phyloP scores from a whole-genome alignment of 2,329 filamentous ascomycete genomes.

The Aspergillus aculeatus region DNA sequence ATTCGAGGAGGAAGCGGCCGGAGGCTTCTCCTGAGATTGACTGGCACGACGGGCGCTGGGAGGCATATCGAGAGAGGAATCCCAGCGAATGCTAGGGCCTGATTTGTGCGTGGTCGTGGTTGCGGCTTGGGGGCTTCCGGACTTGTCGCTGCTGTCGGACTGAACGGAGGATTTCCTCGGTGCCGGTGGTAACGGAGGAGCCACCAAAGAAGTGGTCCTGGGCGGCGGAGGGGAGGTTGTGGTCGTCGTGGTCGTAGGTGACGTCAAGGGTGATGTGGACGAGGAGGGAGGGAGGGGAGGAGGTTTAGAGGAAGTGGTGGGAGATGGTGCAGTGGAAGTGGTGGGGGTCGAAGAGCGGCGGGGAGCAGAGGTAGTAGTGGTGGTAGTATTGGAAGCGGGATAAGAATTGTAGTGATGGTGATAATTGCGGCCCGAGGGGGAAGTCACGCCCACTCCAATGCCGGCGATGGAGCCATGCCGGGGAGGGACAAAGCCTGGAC shows the following conservation, averaged over 20 bases:
- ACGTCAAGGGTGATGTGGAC: slow-evolving; percentile 9
- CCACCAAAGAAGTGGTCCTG: slow-evolving; percentile 2
- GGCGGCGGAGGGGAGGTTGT: slow-evolving; percentile 11
- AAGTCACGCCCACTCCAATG: slow-evolving; percentile 35
- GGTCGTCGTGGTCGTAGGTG: slow-evolving; percentile 11
- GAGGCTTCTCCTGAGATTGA: slow-evolving; percentile 37
- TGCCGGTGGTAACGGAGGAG: slow-evolving; percentile 7
- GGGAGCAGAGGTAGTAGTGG: slow-evolving; percentile 14
- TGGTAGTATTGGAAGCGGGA: slow-evolving; percentile 36
- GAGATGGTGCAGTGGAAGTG: slow-evolving; percentile 9
- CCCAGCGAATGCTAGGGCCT: slow-evolving; percentile 20
- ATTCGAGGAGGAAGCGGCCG: slow-evolving; percentile 10
- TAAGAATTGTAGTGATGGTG: slow-evolving; percentile 27
- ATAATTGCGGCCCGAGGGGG: slow-evolving; percentile 27
- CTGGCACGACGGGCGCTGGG: slow-evolving; percentile 39
- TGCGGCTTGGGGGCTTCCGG: slow-evolving; percentile 20
- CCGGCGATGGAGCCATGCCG: slow-evolving; percentile 43
- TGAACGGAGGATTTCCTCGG: slow-evolving; percentile 10
- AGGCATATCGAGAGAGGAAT: slow-evolving; percentile 19
- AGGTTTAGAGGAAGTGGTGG: slow-evolving; percentile 23
- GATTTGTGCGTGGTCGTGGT: slow-evolving; percentile 27
- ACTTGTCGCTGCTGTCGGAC: slow-evolving; percentile 14
- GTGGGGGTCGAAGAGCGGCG: slow-evolving; percentile 18
- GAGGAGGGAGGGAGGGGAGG: slow-evolving; percentile 11
- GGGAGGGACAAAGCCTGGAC: slow-evolving; percentile 41